These are phyloP conservation scores for Prunus davidiana DNA, from an alignment of 306 rosid genomes.

Conservation along the genomic window DNA sequence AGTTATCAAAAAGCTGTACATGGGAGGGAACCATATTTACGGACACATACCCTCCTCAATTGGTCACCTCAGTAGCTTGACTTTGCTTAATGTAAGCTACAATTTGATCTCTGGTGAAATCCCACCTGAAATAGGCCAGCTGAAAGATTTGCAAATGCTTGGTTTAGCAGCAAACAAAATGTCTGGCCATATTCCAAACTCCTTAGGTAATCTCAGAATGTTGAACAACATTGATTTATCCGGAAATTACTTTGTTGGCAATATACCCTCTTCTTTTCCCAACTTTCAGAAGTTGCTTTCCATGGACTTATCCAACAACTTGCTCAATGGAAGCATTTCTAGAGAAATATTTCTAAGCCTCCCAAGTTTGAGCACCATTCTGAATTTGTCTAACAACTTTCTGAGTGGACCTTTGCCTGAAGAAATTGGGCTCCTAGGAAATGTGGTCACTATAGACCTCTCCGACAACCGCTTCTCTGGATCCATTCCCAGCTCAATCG, in stretches of 20 bases:
- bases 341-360: slow-evolving; percentile 41
- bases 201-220: slow-evolving; percentile 51
- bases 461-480: slow-evolving; percentile 53
- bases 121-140: slow-evolving; percentile 50
- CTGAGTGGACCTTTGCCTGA: slow-evolving; percentile 63
- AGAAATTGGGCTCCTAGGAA: slow-evolving; percentile 34
- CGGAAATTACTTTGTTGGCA: slow-evolving; percentile 42
- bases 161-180: slow-evolving; percentile 48
- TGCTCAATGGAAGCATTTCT: slow-evolving; percentile 60
- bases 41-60: slow-evolving; percentile 67
- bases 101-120: slow-evolving; percentile 58
- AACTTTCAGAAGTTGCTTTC: slow-evolving; percentile 44
- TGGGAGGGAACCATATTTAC: slow-evolving; percentile 59
- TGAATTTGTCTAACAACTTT: slow-evolving; percentile 56
- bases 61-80: slow-evolving; percentile 45
- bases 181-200: slow-evolving; percentile 51
- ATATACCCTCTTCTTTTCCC: slow-evolving; percentile 46
- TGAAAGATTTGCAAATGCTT: slow-evolving; percentile 47
- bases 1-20: slow-evolving; percentile 40
- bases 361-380: slow-evolving; percentile 43
- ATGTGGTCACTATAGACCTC: slow-evolving; percentile 48
- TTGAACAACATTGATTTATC: slow-evolving; percentile 56
- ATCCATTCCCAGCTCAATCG: slow-evolving; percentile 49
- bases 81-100: slow-evolving; percentile 48
- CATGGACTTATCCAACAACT: slow-evolving; percentile 64